Evolutionary conservation across 306 rosid species (phyloP).

Genomic region (Vigna trinervia): DNA sequence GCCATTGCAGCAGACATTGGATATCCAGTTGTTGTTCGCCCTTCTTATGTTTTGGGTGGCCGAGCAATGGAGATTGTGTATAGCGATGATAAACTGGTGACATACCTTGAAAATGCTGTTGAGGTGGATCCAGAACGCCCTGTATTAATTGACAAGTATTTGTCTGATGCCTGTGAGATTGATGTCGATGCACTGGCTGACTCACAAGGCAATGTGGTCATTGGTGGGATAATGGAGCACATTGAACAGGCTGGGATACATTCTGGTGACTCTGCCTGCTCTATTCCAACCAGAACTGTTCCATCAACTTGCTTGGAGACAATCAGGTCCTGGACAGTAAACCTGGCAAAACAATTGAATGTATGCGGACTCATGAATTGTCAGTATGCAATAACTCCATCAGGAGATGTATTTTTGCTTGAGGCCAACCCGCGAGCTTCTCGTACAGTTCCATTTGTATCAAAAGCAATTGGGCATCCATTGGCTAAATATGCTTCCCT

Average conservation of each 20-base stretch:
- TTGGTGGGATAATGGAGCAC: slow-evolving; percentile 99
- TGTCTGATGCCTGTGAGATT: slow-evolving; percentile 90
- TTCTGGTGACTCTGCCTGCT: slow-evolving; percentile 98
- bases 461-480: slow-evolving; percentile 95
- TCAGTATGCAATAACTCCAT: slow-evolving; percentile 86
- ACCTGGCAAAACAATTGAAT: slow-evolving; percentile 76
- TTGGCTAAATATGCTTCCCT: slow-evolving; percentile 98
- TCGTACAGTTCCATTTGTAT: slow-evolving; percentile 93
- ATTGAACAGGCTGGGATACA: slow-evolving; percentile 99
- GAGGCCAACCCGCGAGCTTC: slow-evolving; percentile 98
- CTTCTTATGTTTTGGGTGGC: slow-evolving; percentile 97
- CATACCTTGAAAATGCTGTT: slow-evolving; percentile 91
- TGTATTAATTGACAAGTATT: slow-evolving; percentile 84
- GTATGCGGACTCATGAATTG: slow-evolving; percentile 98
- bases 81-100: slow-evolving; percentile 72
- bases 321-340: slow-evolving; percentile 87
- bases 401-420: slow-evolving; percentile 82
- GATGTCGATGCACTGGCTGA: slow-evolving; percentile 97
- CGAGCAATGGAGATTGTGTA: slow-evolving; percentile 99
- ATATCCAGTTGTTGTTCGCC: slow-evolving; percentile 94
- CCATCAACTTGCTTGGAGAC: slow-evolving; percentile 75
- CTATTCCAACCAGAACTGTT: slow-evolving; percentile 82
- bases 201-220: slow-evolving; percentile 90
- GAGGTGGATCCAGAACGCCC: slow-evolving; percentile 98
- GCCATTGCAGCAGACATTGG: slow-evolving; percentile 85